Evolutionary conservation across 2,329 filamentous ascomycete species (phyloP), one percentile per base, ranked within the genome.

Genomic region (Sordariomycetes sp.): DNA sequence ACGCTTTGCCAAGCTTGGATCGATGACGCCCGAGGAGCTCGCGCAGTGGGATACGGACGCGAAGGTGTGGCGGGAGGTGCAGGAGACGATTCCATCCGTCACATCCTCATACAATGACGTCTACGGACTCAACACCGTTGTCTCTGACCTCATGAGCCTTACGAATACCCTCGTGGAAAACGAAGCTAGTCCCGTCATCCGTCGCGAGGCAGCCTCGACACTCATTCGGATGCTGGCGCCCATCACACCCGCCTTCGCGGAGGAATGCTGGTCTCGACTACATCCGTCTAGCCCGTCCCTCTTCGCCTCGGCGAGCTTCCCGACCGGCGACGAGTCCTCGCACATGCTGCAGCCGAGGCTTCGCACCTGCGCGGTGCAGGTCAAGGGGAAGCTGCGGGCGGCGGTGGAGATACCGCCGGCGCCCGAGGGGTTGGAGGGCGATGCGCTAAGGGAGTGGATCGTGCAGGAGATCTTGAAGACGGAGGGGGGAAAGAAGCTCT

Each of bases 141-240:
- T 96, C 20, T 94, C 89, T 1, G 87, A 93, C 65, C 76, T 96
- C 16, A 96, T 90, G 79, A 83, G 81, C 50, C 77, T 96, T 18
- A 92, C 89, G 3, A 96, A 96, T 68, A 71, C 76, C 1, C 72
- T 91, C 16, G 69, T 78, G 35, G 78, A 78, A 3, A 72, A 77
- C 16, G 62, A 69, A 1, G 71, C 71, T 3, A 73, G 76, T 43
- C 64, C 67, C 3, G 55, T 71, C 4, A 66, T 88, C 62, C 74
- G 72, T 67, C 71, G 75, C 51, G 71, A 78, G 25, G 78, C 83
- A 0, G 70, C 77, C 1, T 76, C 76, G 1, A 73, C 76, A 3
- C 78, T 95, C 10, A 68, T 93, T 48, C 82, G 83, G 55, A 82
- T 96, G 74, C 76, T 92, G 64, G 88, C 89, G 0, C 91, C 91